Base-by-base conservation (phyloP, 75 land plant genomes). In the Cryptomeria japonica region DNA sequence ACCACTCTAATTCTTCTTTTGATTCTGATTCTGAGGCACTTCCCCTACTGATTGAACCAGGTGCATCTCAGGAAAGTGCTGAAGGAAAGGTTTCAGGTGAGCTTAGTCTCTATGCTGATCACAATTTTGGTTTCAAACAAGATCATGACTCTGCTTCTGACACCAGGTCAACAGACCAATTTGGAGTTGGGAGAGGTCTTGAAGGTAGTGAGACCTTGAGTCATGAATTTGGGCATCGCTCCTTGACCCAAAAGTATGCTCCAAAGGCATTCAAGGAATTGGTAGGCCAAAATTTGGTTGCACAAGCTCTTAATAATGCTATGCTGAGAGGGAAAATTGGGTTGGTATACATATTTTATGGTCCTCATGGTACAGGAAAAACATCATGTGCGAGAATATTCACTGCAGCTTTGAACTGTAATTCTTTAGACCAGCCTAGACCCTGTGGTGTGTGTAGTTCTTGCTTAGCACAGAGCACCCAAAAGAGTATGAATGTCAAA, bases 301-400 rank as follows among this genome's bases (percentile, higher is more conserved):
- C 88, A n/a, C 99, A 98, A 88, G 97, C 99, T 80, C 95, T 98
- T 42, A 88, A 92, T 38, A 97, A 94, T 90, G 97, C 99, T 68
- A 87, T 95, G 31, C 19, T 78, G 83, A 93, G 86, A 61, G 96
- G 91, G 88, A 95, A 92, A 87, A 89, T 98, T 78, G 96, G 97
- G 28, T 91, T 93, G 70, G 85, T 98, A 19, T 98, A 97, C 87
- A 90, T 97, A 39, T 98, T 98, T 88, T 92, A 97, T 91, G 99
- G 99, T 28, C 99, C 99, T 89, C 99, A 93, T 68, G 99, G 99
- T 18, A 97, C 97, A 47, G 99, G 99, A 5, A 98, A 97, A 89
- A 97, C 96, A 12, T 92, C 99, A 0, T 93, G 96, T 90, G 99
- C 99, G 32, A 92, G 97, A 3, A 91, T 98, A 47, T 96, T 98